These are phyloP conservation scores for Jackrogersella multiformis DNA, from an alignment of 495 filamentous ascomycete species.

Conservation along the genomic window DNA sequence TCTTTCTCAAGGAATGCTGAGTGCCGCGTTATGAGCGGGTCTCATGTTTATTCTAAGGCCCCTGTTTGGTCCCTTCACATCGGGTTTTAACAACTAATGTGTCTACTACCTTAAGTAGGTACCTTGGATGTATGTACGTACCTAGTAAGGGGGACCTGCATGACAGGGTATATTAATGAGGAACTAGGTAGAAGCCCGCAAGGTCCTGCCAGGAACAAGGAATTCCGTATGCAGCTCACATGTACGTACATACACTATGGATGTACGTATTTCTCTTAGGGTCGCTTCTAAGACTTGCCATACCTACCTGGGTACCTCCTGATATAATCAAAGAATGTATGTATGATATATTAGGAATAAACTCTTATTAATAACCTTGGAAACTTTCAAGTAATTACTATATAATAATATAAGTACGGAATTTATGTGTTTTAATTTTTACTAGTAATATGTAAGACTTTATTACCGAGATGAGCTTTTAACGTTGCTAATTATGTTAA, in stretches of 20 bases:
- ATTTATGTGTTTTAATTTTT: neutral
- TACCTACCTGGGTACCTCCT: no score
- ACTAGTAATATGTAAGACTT: neutral
- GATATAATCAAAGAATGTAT: no score
- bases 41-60: conserved; percentile 9
- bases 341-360: no score
- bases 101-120: no score
- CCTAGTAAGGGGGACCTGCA: conserved; percentile 34
- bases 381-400: no score
- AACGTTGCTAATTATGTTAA: neutral
- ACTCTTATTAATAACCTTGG: neutral
- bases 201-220: conserved; percentile 35
- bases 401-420: neutral
- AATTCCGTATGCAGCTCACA: neutral
- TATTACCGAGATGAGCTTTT: neutral
- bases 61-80: conserved; percentile 34
- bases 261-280: no score
- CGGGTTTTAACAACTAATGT: conserved; percentile 30
- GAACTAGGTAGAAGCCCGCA: conserved; percentile 13
- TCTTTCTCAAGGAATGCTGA: conserved; percentile 18
- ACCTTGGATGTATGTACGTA: no score
- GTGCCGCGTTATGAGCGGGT: conserved; percentile 27
- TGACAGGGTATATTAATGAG: conserved; percentile 22
- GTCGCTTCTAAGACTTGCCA: no score
- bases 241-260: no score